phyloP scores from a whole-genome alignment of 192 early-diverging fungal species.

The Spinellus fusiger region DNA sequence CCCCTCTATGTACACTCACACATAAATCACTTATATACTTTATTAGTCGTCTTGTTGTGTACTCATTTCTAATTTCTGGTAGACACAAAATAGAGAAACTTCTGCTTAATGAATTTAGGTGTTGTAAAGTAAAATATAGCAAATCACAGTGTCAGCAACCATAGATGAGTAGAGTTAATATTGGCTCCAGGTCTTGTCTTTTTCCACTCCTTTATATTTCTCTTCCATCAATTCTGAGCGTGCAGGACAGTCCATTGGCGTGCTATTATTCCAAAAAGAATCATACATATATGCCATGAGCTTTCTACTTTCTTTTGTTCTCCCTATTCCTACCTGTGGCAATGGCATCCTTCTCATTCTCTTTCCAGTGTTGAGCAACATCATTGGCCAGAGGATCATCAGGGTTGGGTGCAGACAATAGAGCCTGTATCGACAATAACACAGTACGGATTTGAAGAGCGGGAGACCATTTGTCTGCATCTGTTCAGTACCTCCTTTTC shows the following conservation, averaged over 20 bases:
- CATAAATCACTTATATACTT: too few relatives aligned
- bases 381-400: slow-evolving; percentile 98
- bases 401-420: slow-evolving; percentile 95
- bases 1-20: too few relatives aligned
- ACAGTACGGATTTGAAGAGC: slow-evolving; percentile 98
- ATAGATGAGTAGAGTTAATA: not conserved
- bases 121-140: too few relatives aligned
- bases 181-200: not conserved
- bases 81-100: too few relatives aligned
- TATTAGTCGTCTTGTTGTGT: too few relatives aligned
- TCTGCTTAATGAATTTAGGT: too few relatives aligned
- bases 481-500: not conserved
- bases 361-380: slow-evolving; percentile 99
- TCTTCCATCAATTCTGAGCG: slow-evolving; percentile 18
- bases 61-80: too few relatives aligned
- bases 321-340: slow-evolving; percentile 48
- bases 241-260: slow-evolving; percentile 23
- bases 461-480: slow-evolving; percentile 95
- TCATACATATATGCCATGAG: not conserved
- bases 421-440: slow-evolving; percentile 92
- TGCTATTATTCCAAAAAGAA: not conserved
- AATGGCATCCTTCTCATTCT: slow-evolving; percentile 90
- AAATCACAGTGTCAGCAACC: too few relatives aligned
- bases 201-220: not conserved
- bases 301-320: not conserved